A percentile compares a stretch with the other conserved stretches of the same genome.
These are phyloP conservation scores for Beauveria brongniartii DNA, from an alignment of 2,329 filamentous ascomycete genomes.

Conservation along the genomic window DNA sequence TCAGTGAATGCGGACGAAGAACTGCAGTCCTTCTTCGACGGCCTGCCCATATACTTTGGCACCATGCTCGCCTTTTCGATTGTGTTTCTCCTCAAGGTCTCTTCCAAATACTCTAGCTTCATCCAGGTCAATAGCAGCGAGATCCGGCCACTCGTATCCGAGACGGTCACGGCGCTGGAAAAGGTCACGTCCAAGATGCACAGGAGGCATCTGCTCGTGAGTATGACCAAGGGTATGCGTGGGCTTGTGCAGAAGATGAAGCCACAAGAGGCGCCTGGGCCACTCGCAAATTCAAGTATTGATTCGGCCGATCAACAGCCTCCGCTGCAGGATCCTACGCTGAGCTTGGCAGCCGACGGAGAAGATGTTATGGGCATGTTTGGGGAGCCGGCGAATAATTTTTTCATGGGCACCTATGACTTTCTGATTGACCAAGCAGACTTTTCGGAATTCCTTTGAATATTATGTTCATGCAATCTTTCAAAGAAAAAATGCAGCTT, in stretches of 20 bases:
- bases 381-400: constrained; percentile 1
- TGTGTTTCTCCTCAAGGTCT: constrained; percentile 9
- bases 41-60: constrained; percentile 9
- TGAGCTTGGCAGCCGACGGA: not conserved
- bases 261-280: not conserved
- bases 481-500: not conserved
- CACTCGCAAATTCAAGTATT: not conserved
- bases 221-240: constrained; percentile 10
- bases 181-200: constrained; percentile 8
- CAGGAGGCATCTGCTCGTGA: constrained; percentile 7
- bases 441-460: not conserved
- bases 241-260: constrained; percentile 9
- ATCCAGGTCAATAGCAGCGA: constrained; percentile 3
- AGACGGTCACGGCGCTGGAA: constrained; percentile 6
- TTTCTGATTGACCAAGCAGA: constrained; percentile 5
- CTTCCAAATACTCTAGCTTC: constrained; percentile 4
- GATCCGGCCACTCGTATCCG: not conserved
- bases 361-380: constrained; percentile 1
- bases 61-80: constrained; percentile 8
- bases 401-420: constrained; percentile 11
- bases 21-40: constrained; percentile 10
- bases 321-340: not conserved
- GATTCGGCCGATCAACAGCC: not conserved
- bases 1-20: constrained; percentile 8
- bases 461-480: not conserved